Percentiles rank a stretch among this genome's conserved stretches.
Conservation (phyloP, 352 stramenopile genomes). For the Globisporangium abappressorium region DNA sequence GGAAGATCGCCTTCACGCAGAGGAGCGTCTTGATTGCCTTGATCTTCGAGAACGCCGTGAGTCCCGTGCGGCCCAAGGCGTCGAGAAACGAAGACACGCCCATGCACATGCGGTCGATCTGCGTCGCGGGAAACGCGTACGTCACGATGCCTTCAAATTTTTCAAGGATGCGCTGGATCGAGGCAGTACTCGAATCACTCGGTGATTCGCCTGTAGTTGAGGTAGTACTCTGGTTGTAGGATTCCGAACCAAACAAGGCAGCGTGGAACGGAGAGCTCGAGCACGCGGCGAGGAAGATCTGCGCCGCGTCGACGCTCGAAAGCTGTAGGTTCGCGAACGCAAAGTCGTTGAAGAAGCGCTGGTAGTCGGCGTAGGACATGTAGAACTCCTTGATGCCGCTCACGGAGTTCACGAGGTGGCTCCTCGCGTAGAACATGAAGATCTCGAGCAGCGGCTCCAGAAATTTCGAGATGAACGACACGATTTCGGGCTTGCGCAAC, state of each 20-base stretch:
- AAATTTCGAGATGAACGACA: constrained; percentile 65
- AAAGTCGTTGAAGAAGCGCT: constrained; percentile 78
- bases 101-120: constrained; percentile 67
- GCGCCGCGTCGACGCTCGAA: constrained; percentile 63
- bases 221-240: constrained; percentile 4
- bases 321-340: constrained; percentile 63
- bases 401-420: constrained; percentile 32
- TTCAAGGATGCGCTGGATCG: constrained; percentile 42
- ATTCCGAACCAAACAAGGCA: constrained; percentile 18
- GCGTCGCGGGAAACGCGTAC: constrained; percentile 38
- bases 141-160: constrained; percentile 49
- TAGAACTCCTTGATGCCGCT: constrained; percentile 57
- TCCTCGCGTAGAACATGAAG: constrained; percentile 78
- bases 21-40: constrained; percentile 45
- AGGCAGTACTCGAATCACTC: constrained; percentile 8
- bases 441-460: constrained; percentile 64
- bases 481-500: constrained; percentile 46
- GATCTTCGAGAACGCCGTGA: constrained; percentile 51
- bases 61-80: constrained; percentile 45
- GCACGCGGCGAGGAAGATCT: constrained; percentile 69
- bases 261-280: constrained; percentile 50
- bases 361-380: constrained; percentile 69
- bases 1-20: constrained; percentile 74
- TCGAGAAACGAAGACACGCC: constrained; percentile 70
- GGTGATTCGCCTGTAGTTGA: constrained; percentile 1